A percentile compares a stretch with the other conserved stretches of the same genome.
Conservation (phyloP, 208 protist species). For the Leishmania arabica region DNA sequence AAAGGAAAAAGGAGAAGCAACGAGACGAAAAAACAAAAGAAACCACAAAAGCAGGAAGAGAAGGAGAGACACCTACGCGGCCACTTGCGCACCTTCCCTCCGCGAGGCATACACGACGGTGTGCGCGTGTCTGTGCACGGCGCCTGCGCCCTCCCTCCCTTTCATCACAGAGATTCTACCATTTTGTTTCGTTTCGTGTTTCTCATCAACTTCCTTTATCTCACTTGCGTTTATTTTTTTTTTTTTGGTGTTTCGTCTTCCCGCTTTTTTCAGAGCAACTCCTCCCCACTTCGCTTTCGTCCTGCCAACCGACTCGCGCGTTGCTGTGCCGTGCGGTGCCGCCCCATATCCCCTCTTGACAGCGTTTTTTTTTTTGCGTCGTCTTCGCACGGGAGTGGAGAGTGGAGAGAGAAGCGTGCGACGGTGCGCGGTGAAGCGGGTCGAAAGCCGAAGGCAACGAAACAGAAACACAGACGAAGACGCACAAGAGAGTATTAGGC, state of each 20-base stretch:
- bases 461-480: background rate
- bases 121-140: background rate
- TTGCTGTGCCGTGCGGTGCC: too few relatives aligned
- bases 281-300: background rate
- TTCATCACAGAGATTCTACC: background rate
- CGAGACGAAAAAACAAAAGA: background rate
- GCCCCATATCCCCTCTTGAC: background rate
- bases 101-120: background rate
- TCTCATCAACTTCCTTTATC: background rate
- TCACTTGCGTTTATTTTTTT: background rate
- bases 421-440: background rate
- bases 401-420: background rate
- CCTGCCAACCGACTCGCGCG: background rate
- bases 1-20: background rate
- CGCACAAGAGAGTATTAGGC: background rate
- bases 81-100: background rate
- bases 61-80: background rate
- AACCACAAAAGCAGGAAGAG: background rate
- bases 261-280: conserved; percentile 2
- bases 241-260: too few relatives aligned
- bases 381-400: background rate
- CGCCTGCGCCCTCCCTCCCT: background rate
- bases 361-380: background rate
- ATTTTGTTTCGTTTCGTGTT: conserved; percentile 23
- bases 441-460: background rate